A percentile compares a stretch with the other conserved stretches of the same genome.
phyloP scores from a whole-genome alignment of 2,329 filamentous ascomycete genomes.

The Bipolaris oryzae region DNA sequence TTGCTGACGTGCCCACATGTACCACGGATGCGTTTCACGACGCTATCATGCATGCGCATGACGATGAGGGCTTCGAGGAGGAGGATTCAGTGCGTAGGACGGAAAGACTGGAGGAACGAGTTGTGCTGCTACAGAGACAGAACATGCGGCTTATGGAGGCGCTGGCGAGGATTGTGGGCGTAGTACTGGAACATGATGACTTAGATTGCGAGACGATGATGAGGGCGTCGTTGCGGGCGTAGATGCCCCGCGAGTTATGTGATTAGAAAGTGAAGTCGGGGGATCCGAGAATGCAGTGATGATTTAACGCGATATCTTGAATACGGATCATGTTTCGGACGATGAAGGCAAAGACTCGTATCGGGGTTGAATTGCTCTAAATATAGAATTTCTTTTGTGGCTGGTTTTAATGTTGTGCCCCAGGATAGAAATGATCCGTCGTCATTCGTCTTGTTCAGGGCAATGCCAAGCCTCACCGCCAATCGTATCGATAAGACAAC shows the following conservation, averaged over 20 bases:
- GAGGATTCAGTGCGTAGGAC: conserved; percentile 20
- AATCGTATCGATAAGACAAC: conserved; percentile 31
- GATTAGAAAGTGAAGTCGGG: too few relatives aligned
- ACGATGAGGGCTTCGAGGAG: conserved; percentile 18
- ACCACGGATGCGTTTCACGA: conserved; percentile 21
- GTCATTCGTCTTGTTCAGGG: background rate
- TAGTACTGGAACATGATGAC: conserved; percentile 30
- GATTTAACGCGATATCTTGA: too few relatives aligned
- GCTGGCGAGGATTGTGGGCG: conserved; percentile 34
- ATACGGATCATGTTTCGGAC: too few relatives aligned
- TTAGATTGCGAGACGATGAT: conserved; percentile 27
- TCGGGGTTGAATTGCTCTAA: background rate
- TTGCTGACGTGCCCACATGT: conserved; percentile 18
- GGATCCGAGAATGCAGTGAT: too few relatives aligned
- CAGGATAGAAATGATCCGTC: background rate
- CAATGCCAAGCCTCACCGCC: conserved; percentile 23
- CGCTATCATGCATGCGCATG: background rate
- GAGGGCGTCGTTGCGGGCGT: conserved; percentile 18
- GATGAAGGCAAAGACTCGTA: too few relatives aligned
- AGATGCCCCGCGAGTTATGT: background rate
- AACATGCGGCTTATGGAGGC: conserved; percentile 35
- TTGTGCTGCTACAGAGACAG: conserved; percentile 30
- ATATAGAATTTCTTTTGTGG: background rate
- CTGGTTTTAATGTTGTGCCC: background rate
- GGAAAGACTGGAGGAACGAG: conserved; percentile 24